Percentiles rank a stretch among this genome's conserved stretches.
Conservation (phyloP, 805 yeast species). For the Candida silvatica region DNA sequence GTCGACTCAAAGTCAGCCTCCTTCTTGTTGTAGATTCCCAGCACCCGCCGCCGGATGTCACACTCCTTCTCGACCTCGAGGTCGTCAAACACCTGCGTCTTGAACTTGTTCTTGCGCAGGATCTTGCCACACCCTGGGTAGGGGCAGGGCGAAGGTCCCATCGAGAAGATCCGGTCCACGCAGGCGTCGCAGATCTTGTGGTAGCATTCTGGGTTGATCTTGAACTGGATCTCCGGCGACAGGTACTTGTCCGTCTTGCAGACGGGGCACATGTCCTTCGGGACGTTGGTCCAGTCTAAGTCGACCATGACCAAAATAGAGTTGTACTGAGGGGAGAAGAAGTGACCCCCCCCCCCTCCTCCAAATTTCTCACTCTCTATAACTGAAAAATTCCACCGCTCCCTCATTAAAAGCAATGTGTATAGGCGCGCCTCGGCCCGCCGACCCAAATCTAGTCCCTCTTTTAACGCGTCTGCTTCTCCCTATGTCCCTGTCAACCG, state of each 20-base stretch:
- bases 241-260: constrained; percentile 93
- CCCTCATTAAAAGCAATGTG: too few relatives aligned
- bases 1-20: constrained; percentile 59
- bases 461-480: too few relatives aligned
- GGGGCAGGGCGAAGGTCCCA: constrained; percentile 97
- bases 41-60: constrained; percentile 76
- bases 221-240: constrained; percentile 86
- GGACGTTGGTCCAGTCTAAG: constrained; percentile 26
- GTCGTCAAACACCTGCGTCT: constrained; percentile 89
- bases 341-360: too few relatives aligned
- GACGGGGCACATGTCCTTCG: constrained; percentile 72
- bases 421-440: too few relatives aligned
- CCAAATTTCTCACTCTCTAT: too few relatives aligned
- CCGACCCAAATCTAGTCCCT: too few relatives aligned
- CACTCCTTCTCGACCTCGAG: constrained; percentile 85
- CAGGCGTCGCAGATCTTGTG: constrained; percentile 97
- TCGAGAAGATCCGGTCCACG: constrained; percentile 87
- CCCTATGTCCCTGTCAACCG: too few relatives aligned
- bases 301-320: constrained; percentile 21
- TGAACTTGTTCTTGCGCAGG: constrained; percentile 80
- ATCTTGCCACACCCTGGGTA: constrained; percentile 85
- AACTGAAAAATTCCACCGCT: too few relatives aligned
- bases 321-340: neutral
- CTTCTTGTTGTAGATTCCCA: constrained; percentile 70
- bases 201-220: constrained; percentile 95